Base-by-base conservation (phyloP, 164 flowering plant species). In the Umbilicus rupestris region DNA sequence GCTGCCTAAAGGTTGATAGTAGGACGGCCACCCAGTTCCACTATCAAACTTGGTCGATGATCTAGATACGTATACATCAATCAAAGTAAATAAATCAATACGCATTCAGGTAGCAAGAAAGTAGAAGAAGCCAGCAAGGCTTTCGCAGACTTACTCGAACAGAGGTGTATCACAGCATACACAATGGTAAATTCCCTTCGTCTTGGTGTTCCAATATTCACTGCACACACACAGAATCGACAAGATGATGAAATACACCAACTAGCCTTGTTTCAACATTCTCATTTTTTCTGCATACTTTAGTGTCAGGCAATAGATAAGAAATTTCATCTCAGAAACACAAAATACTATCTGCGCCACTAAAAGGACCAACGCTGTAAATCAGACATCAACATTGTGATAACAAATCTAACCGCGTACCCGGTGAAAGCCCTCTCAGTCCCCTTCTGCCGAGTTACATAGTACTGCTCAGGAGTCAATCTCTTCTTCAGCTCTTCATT, bases 11-110 rank as follows among this genome's bases (percentile, higher is more conserved):
- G 93, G 87, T 66, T 90, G 73, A 71, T 87, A 88, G 71, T 84
- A 92, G 16, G 96, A 92, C 66, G 98, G 96, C 96, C 98, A 90
- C 46, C 98, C 98, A 41, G 98, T 92, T 69, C 98, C 96, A 65
- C 98, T 90, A 70, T 92, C 96, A 70, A 92, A 92, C 69, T 92
- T 92, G 19, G 98, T 88, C 7, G 87, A 78, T 68, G 98, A 92
- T 72, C 98, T 92, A 72, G 5, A 5, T 35, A 69, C 11, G 64
- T 72, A 3, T 35, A 69, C 11, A 65, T 72, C 14, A 72, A 29
- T 68, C 29, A 19, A 30, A 4, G 11, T 5, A 28, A 26, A 39
- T 3, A 2, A 50, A 39, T 62, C 28, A 74, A 64, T 35, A 35
- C 7, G 8, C 8, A 0, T 15, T 52, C 16, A 24, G 7, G 28